Evolutionary conservation across 129 eudicot genomes (phyloP).

Genomic region (Calendula officinalis): DNA sequence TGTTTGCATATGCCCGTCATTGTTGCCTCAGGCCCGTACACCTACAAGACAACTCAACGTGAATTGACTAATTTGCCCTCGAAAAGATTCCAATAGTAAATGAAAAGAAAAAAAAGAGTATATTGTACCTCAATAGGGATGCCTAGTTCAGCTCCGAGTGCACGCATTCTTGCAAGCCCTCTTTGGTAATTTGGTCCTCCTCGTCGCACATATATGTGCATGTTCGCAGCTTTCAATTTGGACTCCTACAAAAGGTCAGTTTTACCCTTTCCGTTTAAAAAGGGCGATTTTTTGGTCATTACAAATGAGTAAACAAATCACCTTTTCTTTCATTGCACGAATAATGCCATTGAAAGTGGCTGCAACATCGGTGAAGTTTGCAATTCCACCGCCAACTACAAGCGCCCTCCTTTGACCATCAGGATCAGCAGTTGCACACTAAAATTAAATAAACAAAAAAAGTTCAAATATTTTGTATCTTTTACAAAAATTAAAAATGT

Average conservation of each 20-base stretch:
- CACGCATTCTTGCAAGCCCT: constrained; percentile 89
- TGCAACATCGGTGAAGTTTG: constrained; percentile 95
- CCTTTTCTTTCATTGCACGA: constrained; percentile 92
- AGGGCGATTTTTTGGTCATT: neutral
- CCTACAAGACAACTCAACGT: constrained; percentile 34
- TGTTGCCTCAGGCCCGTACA: constrained; percentile 90
- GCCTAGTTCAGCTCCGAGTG: constrained; percentile 85
- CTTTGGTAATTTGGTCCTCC: constrained; percentile 98
- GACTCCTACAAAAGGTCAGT: constrained; percentile 52
- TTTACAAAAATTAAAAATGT: no score
- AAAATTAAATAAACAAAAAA: neutral
- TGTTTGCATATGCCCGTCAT: constrained; percentile 97
- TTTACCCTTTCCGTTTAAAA: constrained; percentile 19
- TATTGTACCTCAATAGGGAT: constrained; percentile 80
- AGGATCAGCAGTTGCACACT: constrained; percentile 97
- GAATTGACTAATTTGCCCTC: constrained; percentile 9
- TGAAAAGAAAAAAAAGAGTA: constrained; percentile 4
- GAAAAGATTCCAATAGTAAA: neutral
- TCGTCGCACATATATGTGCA: constrained; percentile 91
- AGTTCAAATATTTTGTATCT: no score
- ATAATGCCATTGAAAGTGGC: constrained; percentile 96
- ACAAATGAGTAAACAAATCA: constrained; percentile 20
- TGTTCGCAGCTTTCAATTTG: constrained; percentile 90
- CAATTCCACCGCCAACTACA: constrained; percentile 92
- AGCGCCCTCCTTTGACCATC: constrained; percentile 90